phyloP scores from a whole-genome alignment of 2,329 filamentous ascomycete species.

The Ceratocystis cacaofunesta region DNA sequence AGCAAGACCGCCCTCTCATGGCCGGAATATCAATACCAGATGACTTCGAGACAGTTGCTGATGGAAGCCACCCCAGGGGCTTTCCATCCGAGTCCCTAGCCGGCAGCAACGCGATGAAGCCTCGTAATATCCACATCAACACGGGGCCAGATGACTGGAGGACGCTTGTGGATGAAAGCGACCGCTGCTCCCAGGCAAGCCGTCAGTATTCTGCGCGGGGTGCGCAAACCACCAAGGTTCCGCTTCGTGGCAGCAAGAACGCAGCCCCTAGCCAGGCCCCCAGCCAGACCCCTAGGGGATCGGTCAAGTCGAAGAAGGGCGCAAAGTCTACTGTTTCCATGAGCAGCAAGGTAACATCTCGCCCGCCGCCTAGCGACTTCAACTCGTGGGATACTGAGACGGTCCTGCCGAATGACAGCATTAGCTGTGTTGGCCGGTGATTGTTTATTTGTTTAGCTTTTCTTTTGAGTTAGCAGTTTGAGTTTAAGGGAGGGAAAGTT shows the following conservation, averaged over 20 bases:
- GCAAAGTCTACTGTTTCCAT: conserved; percentile 6
- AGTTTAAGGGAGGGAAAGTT: background rate
- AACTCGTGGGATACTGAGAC: conserved; percentile 33
- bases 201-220: background rate
- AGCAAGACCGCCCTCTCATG: conserved; percentile 3
- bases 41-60: conserved; percentile 11
- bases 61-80: background rate
- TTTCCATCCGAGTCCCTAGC: background rate
- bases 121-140: conserved; percentile 10
- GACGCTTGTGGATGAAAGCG: background rate
- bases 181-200: background rate
- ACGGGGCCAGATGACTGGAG: background rate
- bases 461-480: background rate
- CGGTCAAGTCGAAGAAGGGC: background rate
- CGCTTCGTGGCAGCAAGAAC: conserved; percentile 1
- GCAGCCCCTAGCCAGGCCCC: conserved; percentile 5
- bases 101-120: background rate
- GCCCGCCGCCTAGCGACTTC: conserved; percentile 29
- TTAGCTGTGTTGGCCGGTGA: conserved; percentile 40
- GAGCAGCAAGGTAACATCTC: conserved; percentile 26
- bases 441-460: background rate
- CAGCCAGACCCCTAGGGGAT: conserved; percentile 2
- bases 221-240: background rate
- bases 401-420: conserved; percentile 45
- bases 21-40: background rate